Evolutionary conservation across 768 basidiomycete species (phyloP).

Genomic region (Thelephora ganbajun): DNA sequence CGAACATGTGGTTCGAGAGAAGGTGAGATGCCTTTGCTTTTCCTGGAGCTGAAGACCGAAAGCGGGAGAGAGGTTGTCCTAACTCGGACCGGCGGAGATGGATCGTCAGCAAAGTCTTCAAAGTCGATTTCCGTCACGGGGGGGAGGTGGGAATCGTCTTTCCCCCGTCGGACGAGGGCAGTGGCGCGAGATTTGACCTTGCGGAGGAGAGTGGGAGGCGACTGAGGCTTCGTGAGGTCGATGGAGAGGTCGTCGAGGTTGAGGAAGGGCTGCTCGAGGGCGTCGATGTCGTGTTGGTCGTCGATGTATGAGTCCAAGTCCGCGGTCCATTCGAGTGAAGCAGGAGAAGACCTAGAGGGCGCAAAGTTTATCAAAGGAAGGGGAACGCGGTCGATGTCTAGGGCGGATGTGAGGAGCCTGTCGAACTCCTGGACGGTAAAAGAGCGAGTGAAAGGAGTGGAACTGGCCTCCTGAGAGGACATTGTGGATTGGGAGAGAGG

Average conservation of each 20-base stretch:
- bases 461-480: neutral
- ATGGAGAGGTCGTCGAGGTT: neutral
- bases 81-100: too few relatives aligned
- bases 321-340: neutral
- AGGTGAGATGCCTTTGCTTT: too few relatives aligned
- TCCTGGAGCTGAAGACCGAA: too few relatives aligned
- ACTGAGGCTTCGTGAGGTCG: neutral
- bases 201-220: neutral
- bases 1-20: too few relatives aligned
- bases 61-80: too few relatives aligned
- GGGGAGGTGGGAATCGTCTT: neutral
- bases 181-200: neutral
- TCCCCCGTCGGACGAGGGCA: neutral
- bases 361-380: neutral
- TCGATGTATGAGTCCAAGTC: neutral
- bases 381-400: neutral
- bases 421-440: neutral
- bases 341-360: neutral
- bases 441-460: neutral
- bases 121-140: neutral
- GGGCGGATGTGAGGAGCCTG: neutral
- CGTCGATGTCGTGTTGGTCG: neutral
- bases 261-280: neutral
- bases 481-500: neutral
- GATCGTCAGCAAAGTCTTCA: too few relatives aligned